Percentiles rank a stretch among this genome's conserved stretches.
These are phyloP conservation scores for Hibiscus trionum DNA, from an alignment of 345 rosid species.

Conservation along the genomic window DNA sequence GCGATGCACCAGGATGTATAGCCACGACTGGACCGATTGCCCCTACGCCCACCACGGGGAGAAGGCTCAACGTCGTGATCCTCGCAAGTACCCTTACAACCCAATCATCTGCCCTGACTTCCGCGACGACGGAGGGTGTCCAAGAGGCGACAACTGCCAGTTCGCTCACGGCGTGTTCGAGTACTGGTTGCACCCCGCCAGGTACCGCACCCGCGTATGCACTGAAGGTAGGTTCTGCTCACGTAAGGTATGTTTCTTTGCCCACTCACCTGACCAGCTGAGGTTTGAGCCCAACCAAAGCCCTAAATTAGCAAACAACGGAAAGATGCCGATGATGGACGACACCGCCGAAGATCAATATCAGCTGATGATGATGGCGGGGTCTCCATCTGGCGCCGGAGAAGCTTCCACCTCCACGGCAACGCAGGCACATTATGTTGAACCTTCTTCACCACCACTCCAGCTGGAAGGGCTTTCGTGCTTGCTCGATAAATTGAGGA, in stretches of 20 bases:
- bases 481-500: slow-evolving; percentile 27
- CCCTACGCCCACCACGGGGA: slow-evolving; percentile 89
- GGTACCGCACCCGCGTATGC: slow-evolving; percentile 70
- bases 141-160: slow-evolving; percentile 56
- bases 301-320: slow-evolving; percentile 12
- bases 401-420: neutral
- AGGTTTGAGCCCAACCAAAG: slow-evolving; percentile 27
- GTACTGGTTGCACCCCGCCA: slow-evolving; percentile 79
- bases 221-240: slow-evolving; percentile 55
- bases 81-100: slow-evolving; percentile 50
- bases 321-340: neutral
- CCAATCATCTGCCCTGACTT: slow-evolving; percentile 70
- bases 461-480: slow-evolving; percentile 14
- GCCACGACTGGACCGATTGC: slow-evolving; percentile 95
- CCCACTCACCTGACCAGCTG: slow-evolving; percentile 72
- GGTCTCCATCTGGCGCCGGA: neutral
- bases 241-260: slow-evolving; percentile 78
- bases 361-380: slow-evolving; percentile 3
- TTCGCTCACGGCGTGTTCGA: slow-evolving; percentile 80
- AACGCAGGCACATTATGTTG: neutral
- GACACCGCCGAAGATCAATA: no score
- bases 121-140: slow-evolving; percentile 46
- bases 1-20: slow-evolving; percentile 53
- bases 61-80: slow-evolving; percentile 90
- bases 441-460: neutral